Percentiles rank a stretch among this genome's conserved stretches.
Conservation (phyloP, 495 filamentous ascomycete species). For the Neurospora sp. region DNA sequence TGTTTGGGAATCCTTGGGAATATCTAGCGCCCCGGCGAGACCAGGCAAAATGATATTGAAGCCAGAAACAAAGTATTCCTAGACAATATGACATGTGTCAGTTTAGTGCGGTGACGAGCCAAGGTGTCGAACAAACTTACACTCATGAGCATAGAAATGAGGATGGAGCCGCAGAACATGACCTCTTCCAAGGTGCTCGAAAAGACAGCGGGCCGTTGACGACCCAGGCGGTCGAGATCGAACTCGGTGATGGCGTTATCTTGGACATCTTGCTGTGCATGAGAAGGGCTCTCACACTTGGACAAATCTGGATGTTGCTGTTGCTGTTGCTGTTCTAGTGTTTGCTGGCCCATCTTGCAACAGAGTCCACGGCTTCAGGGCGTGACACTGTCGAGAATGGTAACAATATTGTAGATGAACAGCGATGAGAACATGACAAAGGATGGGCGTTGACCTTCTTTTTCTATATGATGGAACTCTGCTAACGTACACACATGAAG, state of each 20-base stretch:
- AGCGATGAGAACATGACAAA: neutral
- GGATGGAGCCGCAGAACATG: constrained; percentile 61
- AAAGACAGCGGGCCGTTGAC: constrained; percentile 61
- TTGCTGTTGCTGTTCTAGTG: neutral
- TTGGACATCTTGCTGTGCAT: neutral
- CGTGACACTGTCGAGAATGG: neutral
- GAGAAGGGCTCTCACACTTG: neutral
- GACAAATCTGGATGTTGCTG: neutral
- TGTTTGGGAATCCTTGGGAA: constrained; percentile 52
- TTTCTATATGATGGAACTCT: neutral
- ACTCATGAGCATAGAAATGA: constrained; percentile 64
- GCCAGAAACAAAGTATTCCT: constrained; percentile 78
- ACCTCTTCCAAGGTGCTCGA: constrained; percentile 49
- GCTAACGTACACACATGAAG: neutral
- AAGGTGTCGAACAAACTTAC: constrained; percentile 29
- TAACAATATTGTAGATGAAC: neutral
- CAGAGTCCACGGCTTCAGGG: neutral
- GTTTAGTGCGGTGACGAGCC: neutral
- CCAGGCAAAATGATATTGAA: constrained; percentile 76
- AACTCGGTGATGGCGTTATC: neutral
- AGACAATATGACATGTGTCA: constrained; percentile 1
- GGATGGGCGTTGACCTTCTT: neutral
- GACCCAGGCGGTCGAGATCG: constrained; percentile 58
- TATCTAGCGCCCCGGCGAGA: constrained; percentile 50
- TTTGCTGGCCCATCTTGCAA: neutral